phyloP scores from a whole-genome alignment of 164 flowering plant species.

The Nelumbo lutea region DNA sequence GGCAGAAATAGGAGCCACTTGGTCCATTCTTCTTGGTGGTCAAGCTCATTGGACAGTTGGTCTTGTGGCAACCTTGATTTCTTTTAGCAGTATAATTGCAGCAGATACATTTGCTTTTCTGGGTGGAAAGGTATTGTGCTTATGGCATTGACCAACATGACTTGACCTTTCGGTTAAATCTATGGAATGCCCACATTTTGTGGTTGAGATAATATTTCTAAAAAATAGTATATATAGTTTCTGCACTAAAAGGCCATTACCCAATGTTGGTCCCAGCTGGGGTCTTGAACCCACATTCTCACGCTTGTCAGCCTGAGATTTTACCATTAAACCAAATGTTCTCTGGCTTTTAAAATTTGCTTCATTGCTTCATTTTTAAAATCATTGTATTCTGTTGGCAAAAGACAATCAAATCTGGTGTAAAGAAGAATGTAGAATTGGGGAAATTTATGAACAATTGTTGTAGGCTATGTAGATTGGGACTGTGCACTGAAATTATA shows the following conservation, averaged over 20 bases:
- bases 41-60: constrained; percentile 97
- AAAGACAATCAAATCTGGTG: too few relatives aligned
- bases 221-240: neutral
- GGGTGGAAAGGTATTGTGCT: constrained; percentile 76
- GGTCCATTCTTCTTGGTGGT: constrained; percentile 95
- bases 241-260: neutral
- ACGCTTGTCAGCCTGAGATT: too few relatives aligned
- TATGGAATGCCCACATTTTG: neutral
- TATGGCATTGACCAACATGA: neutral
- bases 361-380: too few relatives aligned
- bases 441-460: too few relatives aligned
- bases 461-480: too few relatives aligned
- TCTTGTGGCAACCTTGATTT: constrained; percentile 84
- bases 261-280: too few relatives aligned
- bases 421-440: too few relatives aligned
- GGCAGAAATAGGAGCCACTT: constrained; percentile 54
- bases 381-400: too few relatives aligned
- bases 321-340: too few relatives aligned
- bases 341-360: too few relatives aligned
- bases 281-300: too few relatives aligned
- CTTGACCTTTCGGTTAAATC: neutral
- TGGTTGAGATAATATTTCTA: neutral
- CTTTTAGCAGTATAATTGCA: constrained; percentile 84
- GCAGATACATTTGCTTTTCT: constrained; percentile 94
- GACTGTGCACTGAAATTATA: too few relatives aligned